Base-by-base conservation (phyloP, 768 basidiomycete genomes). In the Rhizopogon vinicolor region DNA sequence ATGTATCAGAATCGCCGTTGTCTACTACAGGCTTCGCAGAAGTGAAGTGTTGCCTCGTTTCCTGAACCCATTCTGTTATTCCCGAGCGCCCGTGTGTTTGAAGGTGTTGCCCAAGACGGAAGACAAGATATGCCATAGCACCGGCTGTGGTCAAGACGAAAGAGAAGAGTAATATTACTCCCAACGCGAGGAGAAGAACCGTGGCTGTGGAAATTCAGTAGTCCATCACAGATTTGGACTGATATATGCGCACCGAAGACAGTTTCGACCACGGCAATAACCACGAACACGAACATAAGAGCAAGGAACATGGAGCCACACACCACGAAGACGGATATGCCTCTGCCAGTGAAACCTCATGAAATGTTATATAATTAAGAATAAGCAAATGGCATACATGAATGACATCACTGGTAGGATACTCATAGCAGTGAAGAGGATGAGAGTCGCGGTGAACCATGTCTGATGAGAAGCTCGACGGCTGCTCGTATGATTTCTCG, bases 351-450 rank as follows among this genome's bases (percentile, higher is more conserved):
- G 33, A 22, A 37, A 13, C n/a, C 22, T 12, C 10, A 13, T 56
- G 40, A 52, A 41, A 28, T 3, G 25, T 25, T 25, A 42, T 5
- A 61, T 52, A 42, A 63, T 66, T 28, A 41, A 29, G 12, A 44
- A n/a, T 19, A 45, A n/a, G 18, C 33, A 3, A 51, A 22, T 29
- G 10, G 62, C 78, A 39, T 53, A 80, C 78, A 75, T 52, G 55
- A 79, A 80, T 13, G 71, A 68, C 3, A 68, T 41, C 40, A 70
- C 9, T 1, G 71, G 71, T 16, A 70, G 63, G 35, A 67, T 61
- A 42, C 77, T 70, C 50, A 80, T 65, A 29, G 67, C 44, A 22
- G 63, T 63, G 43, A 78, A 76, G 55, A 75, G 65, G 8, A 71
- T 66, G 19, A 48, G 7, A 19, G 46, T 19, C 5, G 5, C 33